Conservation (phyloP, 2,329 filamentous ascomycete species). For the Aspergillus fumigatus region DNA sequence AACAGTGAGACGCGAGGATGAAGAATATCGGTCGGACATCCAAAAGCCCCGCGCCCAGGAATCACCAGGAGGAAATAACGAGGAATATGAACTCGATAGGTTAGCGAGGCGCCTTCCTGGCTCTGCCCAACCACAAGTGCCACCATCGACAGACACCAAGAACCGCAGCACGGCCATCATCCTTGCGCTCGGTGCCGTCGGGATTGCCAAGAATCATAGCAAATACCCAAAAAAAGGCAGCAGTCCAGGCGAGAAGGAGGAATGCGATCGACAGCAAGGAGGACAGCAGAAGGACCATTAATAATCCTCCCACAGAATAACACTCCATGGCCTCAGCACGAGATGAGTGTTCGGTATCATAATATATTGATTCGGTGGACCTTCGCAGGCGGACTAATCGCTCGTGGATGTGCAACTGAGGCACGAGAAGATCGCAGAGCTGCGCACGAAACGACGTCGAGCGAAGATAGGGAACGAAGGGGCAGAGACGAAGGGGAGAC, state of each 20-base stretch:
- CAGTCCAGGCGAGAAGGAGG: constrained; percentile 54
- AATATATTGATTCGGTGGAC: constrained; percentile 30
- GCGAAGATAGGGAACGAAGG: constrained; percentile 37
- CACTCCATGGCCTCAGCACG: constrained; percentile 28
- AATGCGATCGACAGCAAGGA: constrained; percentile 55
- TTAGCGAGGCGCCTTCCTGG: constrained; percentile 18
- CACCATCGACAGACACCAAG: constrained; percentile 56
- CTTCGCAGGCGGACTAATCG: constrained; percentile 28
- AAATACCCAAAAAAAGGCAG: constrained; percentile 60
- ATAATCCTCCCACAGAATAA: constrained; percentile 37
- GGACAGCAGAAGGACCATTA: constrained; percentile 52
- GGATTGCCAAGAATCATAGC: constrained; percentile 59
- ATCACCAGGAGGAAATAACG: not conserved
- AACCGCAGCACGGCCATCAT: constrained; percentile 58
- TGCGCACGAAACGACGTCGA: constrained; percentile 47
- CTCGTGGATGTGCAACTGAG: constrained; percentile 48
- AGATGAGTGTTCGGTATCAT: constrained; percentile 36
- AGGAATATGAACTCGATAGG: not conserved
- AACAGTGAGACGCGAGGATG: constrained; percentile 12
- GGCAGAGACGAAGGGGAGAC: constrained; percentile 53
- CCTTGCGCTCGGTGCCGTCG: constrained; percentile 54
- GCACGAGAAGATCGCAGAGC: constrained; percentile 49
- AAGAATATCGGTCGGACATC: not conserved
- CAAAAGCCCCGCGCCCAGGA: not conserved
- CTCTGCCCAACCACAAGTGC: constrained; percentile 52